Percentiles rank a stretch among this genome's conserved stretches.
Conservation (phyloP, 495 filamentous ascomycete genomes). For the Bathelium albidoporum region DNA sequence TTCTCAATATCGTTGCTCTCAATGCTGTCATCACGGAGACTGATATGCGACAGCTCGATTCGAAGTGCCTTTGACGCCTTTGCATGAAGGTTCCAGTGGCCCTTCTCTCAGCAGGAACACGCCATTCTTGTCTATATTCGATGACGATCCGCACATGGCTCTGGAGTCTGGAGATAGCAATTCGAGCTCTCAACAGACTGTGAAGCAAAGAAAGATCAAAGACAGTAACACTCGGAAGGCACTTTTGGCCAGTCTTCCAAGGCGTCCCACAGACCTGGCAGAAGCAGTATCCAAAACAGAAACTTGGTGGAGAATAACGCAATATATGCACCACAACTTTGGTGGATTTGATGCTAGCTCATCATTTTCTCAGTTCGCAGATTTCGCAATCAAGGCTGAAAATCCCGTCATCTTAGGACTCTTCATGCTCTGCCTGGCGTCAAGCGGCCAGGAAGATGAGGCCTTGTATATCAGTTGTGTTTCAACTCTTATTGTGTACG, state of each 20-base stretch:
- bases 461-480: neutral
- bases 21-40: too few species aligned
- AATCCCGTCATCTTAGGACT: neutral
- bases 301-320: neutral
- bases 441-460: neutral
- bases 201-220: neutral
- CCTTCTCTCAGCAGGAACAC: neutral
- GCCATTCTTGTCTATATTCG: neutral
- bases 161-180: neutral
- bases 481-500: slow-evolving; percentile 12
- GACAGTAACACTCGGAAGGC: neutral
- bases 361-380: neutral
- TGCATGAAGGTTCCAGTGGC: neutral
- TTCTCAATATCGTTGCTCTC: too few species aligned
- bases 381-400: neutral
- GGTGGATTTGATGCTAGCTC: neutral
- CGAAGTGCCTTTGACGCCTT: neutral
- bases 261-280: neutral
- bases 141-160: neutral
- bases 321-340: neutral
- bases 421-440: neutral
- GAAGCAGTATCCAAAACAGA: neutral
- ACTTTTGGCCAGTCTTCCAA: neutral
- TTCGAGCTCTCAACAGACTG: neutral
- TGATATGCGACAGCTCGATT: neutral